Conservation (phyloP, 2,329 filamentous ascomycete species). For the Stemphylium beticola region DNA sequence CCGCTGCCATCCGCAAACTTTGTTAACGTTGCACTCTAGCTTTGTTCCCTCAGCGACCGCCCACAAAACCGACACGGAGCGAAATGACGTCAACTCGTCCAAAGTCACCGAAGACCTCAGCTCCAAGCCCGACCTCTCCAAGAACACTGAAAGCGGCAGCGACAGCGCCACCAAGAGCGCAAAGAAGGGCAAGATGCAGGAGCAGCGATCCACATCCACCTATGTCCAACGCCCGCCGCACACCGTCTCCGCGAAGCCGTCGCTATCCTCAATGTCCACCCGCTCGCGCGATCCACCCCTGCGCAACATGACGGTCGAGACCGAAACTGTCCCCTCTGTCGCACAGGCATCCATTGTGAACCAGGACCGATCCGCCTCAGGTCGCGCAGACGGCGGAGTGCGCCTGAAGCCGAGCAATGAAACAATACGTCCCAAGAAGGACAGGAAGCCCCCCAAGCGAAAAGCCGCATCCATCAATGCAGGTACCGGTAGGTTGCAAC, state of each 20-base stretch:
- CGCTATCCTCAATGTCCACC: slow-evolving; percentile 68
- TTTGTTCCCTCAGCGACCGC: slow-evolving; percentile 23
- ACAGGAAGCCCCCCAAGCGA: slow-evolving; percentile 79
- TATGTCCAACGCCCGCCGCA: slow-evolving; percentile 52
- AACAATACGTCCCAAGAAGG: slow-evolving; percentile 92
- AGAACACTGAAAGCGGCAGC: slow-evolving; percentile 64
- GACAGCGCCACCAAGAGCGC: slow-evolving; percentile 60
- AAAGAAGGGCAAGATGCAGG: slow-evolving; percentile 41
- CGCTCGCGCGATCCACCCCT: slow-evolving; percentile 76
- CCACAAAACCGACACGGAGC: slow-evolving; percentile 43
- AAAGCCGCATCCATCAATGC: slow-evolving; percentile 75
- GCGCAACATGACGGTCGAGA: slow-evolving; percentile 96
- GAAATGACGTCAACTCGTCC: slow-evolving; percentile 53
- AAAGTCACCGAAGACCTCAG: slow-evolving; percentile 57
- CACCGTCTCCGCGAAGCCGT: slow-evolving; percentile 66
- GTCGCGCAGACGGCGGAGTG: slow-evolving; percentile 74
- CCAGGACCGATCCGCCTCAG: slow-evolving; percentile 62
- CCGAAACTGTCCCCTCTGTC: slow-evolving; percentile 90
- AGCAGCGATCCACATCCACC: slow-evolving; percentile 52
- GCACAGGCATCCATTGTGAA: slow-evolving; percentile 77
- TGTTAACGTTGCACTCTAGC: slow-evolving; percentile 30
- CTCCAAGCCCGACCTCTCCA: slow-evolving; percentile 48
- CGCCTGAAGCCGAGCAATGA: slow-evolving; percentile 91
- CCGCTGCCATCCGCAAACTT: slow-evolving; percentile 20
- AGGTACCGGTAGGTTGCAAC: slow-evolving; percentile 70